Percentiles rank a stretch among this genome's conserved stretches.
These are phyloP conservation scores for Hemileia vastatrix DNA, from an alignment of 1,284 basidiomycete genomes.

Conservation along the genomic window DNA sequence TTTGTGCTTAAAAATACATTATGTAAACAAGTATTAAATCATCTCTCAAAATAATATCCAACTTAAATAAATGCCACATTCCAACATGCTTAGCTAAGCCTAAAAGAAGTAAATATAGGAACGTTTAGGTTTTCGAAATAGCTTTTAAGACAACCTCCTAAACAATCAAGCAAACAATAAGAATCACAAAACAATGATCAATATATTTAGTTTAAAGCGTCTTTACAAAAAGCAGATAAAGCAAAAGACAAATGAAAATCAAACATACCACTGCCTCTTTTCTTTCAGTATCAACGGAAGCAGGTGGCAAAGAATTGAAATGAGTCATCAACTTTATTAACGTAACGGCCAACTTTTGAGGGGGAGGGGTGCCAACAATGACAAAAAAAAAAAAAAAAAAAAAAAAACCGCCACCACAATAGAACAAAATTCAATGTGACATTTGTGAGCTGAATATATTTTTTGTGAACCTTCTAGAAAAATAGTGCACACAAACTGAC, in stretches of 20 bases:
- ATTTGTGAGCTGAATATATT: neutral
- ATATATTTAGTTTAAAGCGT: neutral
- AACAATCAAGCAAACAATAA: no score
- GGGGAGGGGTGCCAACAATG: no score
- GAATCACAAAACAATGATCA: no score
- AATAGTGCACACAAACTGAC: neutral
- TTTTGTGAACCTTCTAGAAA: neutral
- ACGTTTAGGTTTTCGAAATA: no score
- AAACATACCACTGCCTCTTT: slow-evolving; percentile 6
- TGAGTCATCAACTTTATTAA: slow-evolving; percentile 4
- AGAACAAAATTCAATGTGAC: neutral
- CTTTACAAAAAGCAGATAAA: neutral
- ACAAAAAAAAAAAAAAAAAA: neutral
- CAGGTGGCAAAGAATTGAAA: slow-evolving; percentile 6
- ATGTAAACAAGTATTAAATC: no score
- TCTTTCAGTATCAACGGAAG: neutral
- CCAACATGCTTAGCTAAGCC: no score
- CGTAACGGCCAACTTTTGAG: slow-evolving; percentile 8
- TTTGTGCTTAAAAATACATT: no score
- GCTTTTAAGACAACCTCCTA: no score
- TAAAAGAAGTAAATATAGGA: no score
- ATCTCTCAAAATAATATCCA: no score
- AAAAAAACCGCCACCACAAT: neutral
- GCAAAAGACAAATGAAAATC: neutral
- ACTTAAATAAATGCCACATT: no score